Percentiles rank a stretch among this genome's conserved stretches.
phyloP scores from a whole-genome alignment of 371 early-diverging fungal genomes.

The Furculomyces boomerangus region DNA sequence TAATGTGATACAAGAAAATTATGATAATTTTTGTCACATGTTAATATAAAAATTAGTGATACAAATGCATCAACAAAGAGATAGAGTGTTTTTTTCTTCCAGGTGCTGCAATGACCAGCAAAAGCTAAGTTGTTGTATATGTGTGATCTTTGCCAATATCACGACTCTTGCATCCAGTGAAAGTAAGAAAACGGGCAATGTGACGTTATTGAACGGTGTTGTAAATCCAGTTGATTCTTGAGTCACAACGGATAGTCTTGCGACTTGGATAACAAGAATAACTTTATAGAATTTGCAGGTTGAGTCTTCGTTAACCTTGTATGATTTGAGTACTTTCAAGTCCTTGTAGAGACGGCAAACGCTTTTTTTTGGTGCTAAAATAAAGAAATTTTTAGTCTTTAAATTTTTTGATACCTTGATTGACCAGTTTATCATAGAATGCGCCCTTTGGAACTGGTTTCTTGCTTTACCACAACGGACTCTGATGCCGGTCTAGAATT shows the following conservation, averaged over 20 bases:
- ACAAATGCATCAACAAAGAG: conserved; percentile 65
- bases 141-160: conserved; percentile 96
- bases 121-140: conserved; percentile 97
- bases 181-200: conserved; percentile 94
- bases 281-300: conserved; percentile 98
- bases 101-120: conserved; percentile 74
- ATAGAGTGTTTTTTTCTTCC: conserved; percentile 60
- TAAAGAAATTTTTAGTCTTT: conserved; percentile 89
- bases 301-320: conserved; percentile 98
- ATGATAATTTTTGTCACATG: too few species aligned
- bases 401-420: conserved; percentile 94
- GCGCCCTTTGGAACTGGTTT: conserved; percentile 93
- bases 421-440: conserved; percentile 92
- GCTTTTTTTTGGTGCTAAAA: conserved; percentile 88
- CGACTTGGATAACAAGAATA: conserved; percentile 92
- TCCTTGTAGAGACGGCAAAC: conserved; percentile 88
- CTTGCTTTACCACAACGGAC: conserved; percentile 97
- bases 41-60: too few species aligned
- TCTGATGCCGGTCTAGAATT: conserved; percentile 92
- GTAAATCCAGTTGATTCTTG: conserved; percentile 98
- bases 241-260: conserved; percentile 94
- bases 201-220: conserved; percentile 95
- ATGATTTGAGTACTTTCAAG: conserved; percentile 94
- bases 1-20: too few species aligned
- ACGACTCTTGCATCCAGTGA: conserved; percentile 92